These are phyloP conservation scores for Lepraria neglecta DNA, from an alignment of 495 filamentous ascomycete species.

Conservation along the genomic window DNA sequence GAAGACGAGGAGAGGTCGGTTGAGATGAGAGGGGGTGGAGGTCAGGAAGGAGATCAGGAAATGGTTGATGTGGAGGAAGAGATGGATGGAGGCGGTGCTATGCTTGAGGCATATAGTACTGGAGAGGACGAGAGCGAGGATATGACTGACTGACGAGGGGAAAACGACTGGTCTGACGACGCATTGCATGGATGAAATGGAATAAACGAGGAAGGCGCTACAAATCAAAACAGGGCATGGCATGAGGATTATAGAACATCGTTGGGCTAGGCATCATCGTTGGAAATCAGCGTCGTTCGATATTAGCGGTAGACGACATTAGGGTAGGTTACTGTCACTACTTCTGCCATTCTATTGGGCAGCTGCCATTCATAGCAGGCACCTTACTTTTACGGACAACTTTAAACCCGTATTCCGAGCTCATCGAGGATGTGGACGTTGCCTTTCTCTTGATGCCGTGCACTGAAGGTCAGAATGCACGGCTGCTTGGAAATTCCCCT, in stretches of 20 bases:
- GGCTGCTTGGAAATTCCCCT: too few species aligned
- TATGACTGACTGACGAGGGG: slow-evolving; percentile 20
- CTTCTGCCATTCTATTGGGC: too few species aligned
- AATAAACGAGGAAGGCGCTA: background rate
- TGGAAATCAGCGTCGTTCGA: background rate
- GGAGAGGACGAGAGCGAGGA: slow-evolving; percentile 20
- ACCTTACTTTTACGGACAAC: too few species aligned
- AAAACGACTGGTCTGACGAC: background rate
- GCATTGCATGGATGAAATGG: background rate
- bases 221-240: background rate
- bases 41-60: slow-evolving; percentile 22
- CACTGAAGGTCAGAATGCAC: too few species aligned
- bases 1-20: slow-evolving; percentile 8
- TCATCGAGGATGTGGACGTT: too few species aligned
- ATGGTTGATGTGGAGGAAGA: slow-evolving; percentile 26
- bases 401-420: too few species aligned
- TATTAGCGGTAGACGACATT: too few species aligned
- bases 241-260: background rate
- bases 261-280: background rate
- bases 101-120: slow-evolving; percentile 1
- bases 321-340: too few species aligned
- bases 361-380: too few species aligned
- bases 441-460: too few species aligned
- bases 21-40: background rate
- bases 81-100: slow-evolving; percentile 7